These are phyloP conservation scores for Daucus carota DNA, from an alignment of 129 eudicot species.

Conservation along the genomic window DH1_v3.0 NC_030388.2:12979501-12980000, in stretches of 20 bases:
- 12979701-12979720: constrained; percentile 1
- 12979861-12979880: neutral
- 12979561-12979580: neutral
- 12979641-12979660: constrained; percentile 82
- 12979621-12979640: constrained; percentile 89
- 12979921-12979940: neutral
- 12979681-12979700: constrained; percentile 68
- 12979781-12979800: neutral
- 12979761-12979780: neutral
- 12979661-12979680: constrained; percentile 60
- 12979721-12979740: constrained; percentile 5
- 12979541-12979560: neutral
- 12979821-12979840: neutral
- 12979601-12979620: constrained; percentile 55
- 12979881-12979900: neutral
- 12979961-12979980: too few relatives aligned
- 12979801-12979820: neutral
- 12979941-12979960: neutral
- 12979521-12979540: neutral
- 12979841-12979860: neutral
- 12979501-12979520: neutral
- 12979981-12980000: neutral
- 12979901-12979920: neutral
- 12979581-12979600: constrained; percentile 2
- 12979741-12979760: neutral